Base-by-base conservation (phyloP, 2,329 filamentous ascomycete genomes). In the Arthrocladium fulminans region DNA sequence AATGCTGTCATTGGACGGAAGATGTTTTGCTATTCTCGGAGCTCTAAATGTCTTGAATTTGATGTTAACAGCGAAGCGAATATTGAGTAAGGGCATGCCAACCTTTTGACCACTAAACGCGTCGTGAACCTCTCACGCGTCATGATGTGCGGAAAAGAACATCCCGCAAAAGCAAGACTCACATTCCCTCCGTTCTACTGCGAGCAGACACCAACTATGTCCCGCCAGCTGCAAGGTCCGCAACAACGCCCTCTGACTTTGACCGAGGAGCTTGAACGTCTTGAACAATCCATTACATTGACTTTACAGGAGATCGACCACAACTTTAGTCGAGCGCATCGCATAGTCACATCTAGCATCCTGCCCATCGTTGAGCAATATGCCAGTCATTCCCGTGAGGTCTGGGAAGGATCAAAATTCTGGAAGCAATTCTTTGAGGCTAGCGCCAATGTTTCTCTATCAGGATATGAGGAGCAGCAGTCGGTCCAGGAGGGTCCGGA, bases 361-460 rank as follows among this genome's bases (percentile, higher is more conserved):
- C 70, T 98, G 2, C 92, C 92, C 1, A 77, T 96, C 1, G 88
- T 98, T 17, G 90, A 97, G 64, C 84, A 94, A 62, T 98, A 98
- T 68, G 87, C 87, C 39, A 88, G 94, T 57, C 86, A 97, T 63
- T 97, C 92, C 1, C 84, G 83, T 54, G 81, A 88, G 42, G 90
- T 98, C 1, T 98, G 92, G 92, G 89, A 97, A 59, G 88, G 89
- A 19, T 94, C 90, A 47, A 95, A 94, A 86, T 98, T 98, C 69
- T 98, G 92, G 92, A 98, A 98, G 69, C 89, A 97, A 72, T 98
- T 98, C 73, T 98, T 98, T 68, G 92, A 98, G 70, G 88, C 92
- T 29, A 95, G 89, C 41, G 92, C 92, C 64, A 97, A 98, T 61
- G 90, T 98, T 22, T 95, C 90, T 9, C 77, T 98, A 9, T 95